These are phyloP conservation scores for Podochytrium sp. DNA, from an alignment of 192 early-diverging fungal species.

Conservation along the genomic window DNA sequence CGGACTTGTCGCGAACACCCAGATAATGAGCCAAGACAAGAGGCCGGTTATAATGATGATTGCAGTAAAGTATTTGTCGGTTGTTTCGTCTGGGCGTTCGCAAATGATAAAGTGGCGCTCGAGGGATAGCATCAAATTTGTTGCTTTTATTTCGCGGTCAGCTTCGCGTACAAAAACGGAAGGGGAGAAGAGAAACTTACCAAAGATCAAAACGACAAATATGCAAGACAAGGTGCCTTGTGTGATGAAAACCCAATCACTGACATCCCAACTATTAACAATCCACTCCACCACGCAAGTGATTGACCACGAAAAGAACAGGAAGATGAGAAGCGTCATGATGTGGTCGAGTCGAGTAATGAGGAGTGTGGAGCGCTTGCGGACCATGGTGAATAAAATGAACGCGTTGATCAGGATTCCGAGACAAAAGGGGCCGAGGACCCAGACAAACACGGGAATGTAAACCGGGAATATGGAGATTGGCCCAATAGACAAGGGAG, in stretches of 20 bases:
- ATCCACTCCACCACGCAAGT: not conserved
- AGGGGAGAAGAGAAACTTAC: too few relatives aligned
- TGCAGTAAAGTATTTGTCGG: not conserved
- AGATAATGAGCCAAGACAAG: not conserved
- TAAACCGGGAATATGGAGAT: conserved; percentile 15
- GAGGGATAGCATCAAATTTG: not conserved
- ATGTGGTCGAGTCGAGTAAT: not conserved
- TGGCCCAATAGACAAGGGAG: too few relatives aligned
- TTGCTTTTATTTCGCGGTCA: too few relatives aligned
- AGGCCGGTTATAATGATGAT: not conserved
- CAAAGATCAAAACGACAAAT: too few relatives aligned
- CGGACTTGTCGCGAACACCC: not conserved
- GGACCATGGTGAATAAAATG: not conserved
- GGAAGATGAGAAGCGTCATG: conserved; percentile 5
- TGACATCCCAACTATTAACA: too few relatives aligned
- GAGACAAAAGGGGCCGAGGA: not conserved
- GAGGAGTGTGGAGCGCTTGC: not conserved
- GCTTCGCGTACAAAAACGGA: too few relatives aligned
- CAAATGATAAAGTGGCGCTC: not conserved
- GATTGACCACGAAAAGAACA: conserved; percentile 9
- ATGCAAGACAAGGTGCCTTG: too few relatives aligned
- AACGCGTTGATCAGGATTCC: not conserved
- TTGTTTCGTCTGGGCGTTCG: not conserved
- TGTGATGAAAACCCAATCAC: too few relatives aligned
- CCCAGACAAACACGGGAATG: not conserved